These are phyloP conservation scores for Ophiocordyceps robertsii DNA, from an alignment of 2,329 filamentous ascomycete genomes.

Conservation along the genomic window DNA sequence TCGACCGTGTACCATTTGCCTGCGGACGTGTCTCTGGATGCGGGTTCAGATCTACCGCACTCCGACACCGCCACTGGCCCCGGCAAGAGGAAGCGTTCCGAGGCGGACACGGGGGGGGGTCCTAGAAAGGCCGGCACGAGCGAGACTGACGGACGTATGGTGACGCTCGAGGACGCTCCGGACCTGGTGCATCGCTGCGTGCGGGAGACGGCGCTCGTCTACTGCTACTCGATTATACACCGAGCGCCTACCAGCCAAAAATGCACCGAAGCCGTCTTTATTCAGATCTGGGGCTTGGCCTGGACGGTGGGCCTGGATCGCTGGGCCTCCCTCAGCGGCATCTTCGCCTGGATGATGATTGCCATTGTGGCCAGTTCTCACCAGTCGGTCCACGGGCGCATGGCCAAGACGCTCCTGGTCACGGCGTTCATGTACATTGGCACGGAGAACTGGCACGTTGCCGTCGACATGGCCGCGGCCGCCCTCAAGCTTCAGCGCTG, in stretches of 20 bases:
- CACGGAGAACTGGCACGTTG: conserved; percentile 35
- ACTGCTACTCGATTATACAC: conserved; percentile 29
- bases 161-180: conserved; percentile 10
- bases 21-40: conserved; percentile 9
- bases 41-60: not conserved
- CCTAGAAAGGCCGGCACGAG: conserved; percentile 3
- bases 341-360: conserved; percentile 34
- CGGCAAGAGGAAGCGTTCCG: conserved; percentile 5
- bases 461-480: conserved; percentile 20
- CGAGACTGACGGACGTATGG: conserved; percentile 1
- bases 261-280: conserved; percentile 24
- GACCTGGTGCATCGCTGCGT: conserved; percentile 34
- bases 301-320: conserved; percentile 32
- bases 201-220: conserved; percentile 31
- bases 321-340: conserved; percentile 32
- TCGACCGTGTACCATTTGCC: conserved; percentile 22
- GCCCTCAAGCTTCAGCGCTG: conserved; percentile 27
- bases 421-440: conserved; percentile 29
- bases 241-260: conserved; percentile 27
- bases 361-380: conserved; percentile 26
- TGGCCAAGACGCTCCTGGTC: conserved; percentile 31
- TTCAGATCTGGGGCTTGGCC: conserved; percentile 29
- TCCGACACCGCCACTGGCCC: not conserved
- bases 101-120: conserved; percentile 1
- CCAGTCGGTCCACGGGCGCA: conserved; percentile 24